These are phyloP conservation scores for Scortechinia acanthostroma DNA, from an alignment of 2,329 filamentous ascomycete genomes.

Conservation along the genomic window DNA sequence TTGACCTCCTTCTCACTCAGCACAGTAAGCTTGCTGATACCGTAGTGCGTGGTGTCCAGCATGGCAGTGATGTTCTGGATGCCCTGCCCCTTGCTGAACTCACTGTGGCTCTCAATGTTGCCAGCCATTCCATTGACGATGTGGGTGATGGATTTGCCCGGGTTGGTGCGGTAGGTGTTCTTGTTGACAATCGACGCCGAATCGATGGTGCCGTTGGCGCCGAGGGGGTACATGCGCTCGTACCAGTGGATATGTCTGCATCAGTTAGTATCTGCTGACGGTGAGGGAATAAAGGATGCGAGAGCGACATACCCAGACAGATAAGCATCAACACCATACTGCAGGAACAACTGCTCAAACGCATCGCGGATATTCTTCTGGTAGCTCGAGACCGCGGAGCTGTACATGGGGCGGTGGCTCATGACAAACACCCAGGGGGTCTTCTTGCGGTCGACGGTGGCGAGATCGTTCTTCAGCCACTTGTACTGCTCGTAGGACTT, in stretches of 20 bases:
- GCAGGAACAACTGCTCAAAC: conserved; percentile 32
- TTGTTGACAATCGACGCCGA: conserved; percentile 29
- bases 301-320: conserved; percentile 21
- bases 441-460: conserved; percentile 30
- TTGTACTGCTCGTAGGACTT: conserved; percentile 34
- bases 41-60: conserved; percentile 34
- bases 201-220: conserved; percentile 25
- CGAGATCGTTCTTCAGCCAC: conserved; percentile 35
- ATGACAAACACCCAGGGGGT: conserved; percentile 40
- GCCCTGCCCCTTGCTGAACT: conserved; percentile 19
- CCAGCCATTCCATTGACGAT: conserved; percentile 44
- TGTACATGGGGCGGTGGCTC: conserved; percentile 39
- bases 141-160: conserved; percentile 37
- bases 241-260: conserved; percentile 6
- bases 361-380: conserved; percentile 31
- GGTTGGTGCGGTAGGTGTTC: conserved; percentile 36
- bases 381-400: conserved; percentile 31
- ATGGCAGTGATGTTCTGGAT: conserved; percentile 30
- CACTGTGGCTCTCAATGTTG: conserved; percentile 39
- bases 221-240: background rate
- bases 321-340: conserved; percentile 36
- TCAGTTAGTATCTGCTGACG: background rate
- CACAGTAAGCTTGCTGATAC: conserved; percentile 36
- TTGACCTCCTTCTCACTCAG: conserved; percentile 26
- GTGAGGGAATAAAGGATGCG: conserved; percentile 8